Base-by-base conservation (phyloP, 371 early-diverging fungal genomes). In the Antonospora locustae region DNA sequence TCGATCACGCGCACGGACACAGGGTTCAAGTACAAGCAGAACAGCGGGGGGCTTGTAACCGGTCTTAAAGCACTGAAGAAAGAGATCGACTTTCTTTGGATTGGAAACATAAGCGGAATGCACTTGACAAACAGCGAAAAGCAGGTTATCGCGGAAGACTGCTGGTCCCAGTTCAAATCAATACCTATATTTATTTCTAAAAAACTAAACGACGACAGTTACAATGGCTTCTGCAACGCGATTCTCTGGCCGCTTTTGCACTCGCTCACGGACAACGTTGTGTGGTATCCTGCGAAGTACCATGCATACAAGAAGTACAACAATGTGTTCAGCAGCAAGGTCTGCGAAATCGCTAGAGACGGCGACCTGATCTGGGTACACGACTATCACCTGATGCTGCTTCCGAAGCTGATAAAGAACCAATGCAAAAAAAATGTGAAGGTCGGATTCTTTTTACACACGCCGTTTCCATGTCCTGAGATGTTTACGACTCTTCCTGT, bases 301-400 rank as follows among this genome's bases (percentile, higher is more conserved):
- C 84, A 87, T 24, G 90, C 88, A 0, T 95, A 97, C 74, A 82
- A 85, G 66, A 71, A 79, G 32, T 91, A 87, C 47, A 97, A 93
- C 76, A 66, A 59, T 40, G 77, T 80, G 22, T 93, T 97, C 77
- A 86, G 89, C 25, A 81, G 85, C 50, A 81, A 85, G 3, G 78
- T 97, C 54, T 71, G 76, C 4, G 79, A 81, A 24, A 77, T 82
- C 49, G 79, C 84, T 2, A 66, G 84, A 58, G 88, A 91, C 50
- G 88, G 85, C 32, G 95, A 92, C 74, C 73, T 93, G 36, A 82
- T 98, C 32, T 94, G 95, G 91, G 84, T 96, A n/a, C 97, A 98
- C 54, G 97, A 96, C 74, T 96, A 96, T 74, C 99, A 99, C 69
- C 72, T 96, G 47, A 89, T 96, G 89, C 76, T 94, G 34, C 77